Conservation (phyloP, 1,284 basidiomycete species). For the Malassezia restricta region DNA sequence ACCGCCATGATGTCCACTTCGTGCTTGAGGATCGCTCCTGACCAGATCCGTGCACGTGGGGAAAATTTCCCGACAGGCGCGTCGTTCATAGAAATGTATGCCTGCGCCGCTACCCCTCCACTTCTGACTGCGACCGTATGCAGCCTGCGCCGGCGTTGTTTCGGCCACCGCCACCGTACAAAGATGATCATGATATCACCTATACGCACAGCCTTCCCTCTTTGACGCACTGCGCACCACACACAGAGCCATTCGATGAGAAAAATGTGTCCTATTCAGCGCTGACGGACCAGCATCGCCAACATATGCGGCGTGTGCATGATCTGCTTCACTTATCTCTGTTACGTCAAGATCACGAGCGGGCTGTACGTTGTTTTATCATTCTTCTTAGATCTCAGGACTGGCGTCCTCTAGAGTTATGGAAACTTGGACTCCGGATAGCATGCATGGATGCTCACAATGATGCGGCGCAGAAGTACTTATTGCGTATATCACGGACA, state of each 20-base stretch:
- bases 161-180: conserved; percentile 9
- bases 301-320: conserved; percentile 10
- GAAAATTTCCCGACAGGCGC: no score
- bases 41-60: no score
- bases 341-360: conserved; percentile 2
- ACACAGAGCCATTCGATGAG: neutral
- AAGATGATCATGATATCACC: neutral
- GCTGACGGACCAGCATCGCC: neutral
- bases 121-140: no score
- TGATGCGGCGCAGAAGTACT: neutral
- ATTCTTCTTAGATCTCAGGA: conserved; percentile 6
- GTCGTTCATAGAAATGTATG: no score
- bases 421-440: conserved; percentile 8
- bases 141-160: conserved; percentile 3
- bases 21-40: no score
- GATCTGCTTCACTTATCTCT: conserved; percentile 12
- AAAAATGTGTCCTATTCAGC: neutral
- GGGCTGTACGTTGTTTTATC: conserved; percentile 2
- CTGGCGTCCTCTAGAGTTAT: conserved; percentile 14
- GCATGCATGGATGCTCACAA: neutral
- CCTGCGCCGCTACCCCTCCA: no score
- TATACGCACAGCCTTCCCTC: conserved; percentile 2
- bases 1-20: neutral
- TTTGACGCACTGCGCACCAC: neutral
- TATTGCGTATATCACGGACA: neutral